phyloP scores from a whole-genome alignment of 208 protist species.

The Leishmania braziliensis region DNA sequence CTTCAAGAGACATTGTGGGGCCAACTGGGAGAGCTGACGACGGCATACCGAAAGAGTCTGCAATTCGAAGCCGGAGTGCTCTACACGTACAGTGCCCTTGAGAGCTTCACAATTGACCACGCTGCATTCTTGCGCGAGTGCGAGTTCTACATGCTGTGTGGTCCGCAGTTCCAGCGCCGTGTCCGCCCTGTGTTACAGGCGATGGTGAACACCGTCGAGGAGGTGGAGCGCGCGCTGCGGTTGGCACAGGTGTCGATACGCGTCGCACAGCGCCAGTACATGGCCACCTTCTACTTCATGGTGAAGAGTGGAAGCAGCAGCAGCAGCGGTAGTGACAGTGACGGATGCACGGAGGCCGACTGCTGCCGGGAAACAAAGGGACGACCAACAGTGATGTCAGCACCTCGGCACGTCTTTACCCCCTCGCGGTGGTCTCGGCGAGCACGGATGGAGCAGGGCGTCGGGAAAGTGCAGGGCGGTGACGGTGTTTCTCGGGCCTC shows the following conservation, averaged over 20 bases:
- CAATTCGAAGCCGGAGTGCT: slow-evolving; percentile 54
- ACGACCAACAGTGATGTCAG: background rate
- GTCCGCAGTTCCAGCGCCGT: slow-evolving; percentile 37
- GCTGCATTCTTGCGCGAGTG: slow-evolving; percentile 66
- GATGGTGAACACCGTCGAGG: slow-evolving; percentile 64
- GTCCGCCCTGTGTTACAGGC: slow-evolving; percentile 48
- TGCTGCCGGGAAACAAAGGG: background rate
- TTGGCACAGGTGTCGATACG: slow-evolving; percentile 22
- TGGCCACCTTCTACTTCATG: slow-evolving; percentile 36
- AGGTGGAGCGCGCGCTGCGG: slow-evolving; percentile 49
- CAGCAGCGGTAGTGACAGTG: slow-evolving; percentile 15
- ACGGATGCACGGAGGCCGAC: background rate
- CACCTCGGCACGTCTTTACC: slow-evolving; percentile 14
- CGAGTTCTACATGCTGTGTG: slow-evolving; percentile 65
- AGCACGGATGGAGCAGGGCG: background rate
- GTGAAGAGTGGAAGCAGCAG: slow-evolving; percentile 17
- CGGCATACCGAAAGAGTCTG: slow-evolving; percentile 44
- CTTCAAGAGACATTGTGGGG: slow-evolving; percentile 71
- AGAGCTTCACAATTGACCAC: slow-evolving; percentile 62
- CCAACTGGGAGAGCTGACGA: slow-evolving; percentile 37
- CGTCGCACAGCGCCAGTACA: slow-evolving; percentile 31
- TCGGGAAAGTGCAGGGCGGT: background rate
- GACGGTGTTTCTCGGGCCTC: background rate
- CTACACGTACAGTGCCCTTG: slow-evolving; percentile 54
- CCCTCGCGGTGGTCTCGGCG: slow-evolving; percentile 18